Evolutionary conservation across 495 filamentous ascomycete species (phyloP).

Genomic region (Penicillium salamii): DNA sequence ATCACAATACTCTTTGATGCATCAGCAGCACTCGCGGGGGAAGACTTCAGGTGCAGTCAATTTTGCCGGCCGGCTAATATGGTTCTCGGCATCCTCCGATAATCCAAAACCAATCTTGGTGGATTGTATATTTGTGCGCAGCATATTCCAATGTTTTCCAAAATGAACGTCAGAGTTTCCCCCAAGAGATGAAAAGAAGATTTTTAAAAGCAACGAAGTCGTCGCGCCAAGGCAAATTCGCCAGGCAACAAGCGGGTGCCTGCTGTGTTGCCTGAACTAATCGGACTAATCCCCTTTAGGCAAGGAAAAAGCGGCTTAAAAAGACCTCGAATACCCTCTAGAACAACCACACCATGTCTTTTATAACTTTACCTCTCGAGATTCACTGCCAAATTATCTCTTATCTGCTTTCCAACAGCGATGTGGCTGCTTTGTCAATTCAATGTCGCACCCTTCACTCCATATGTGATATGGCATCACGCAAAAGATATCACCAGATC

Average conservation of each 20-base stretch:
- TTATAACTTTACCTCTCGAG: conserved; percentile 26
- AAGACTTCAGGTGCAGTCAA: too few species aligned
- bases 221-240: conserved; percentile 11
- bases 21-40: too few species aligned
- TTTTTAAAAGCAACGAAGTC: too few species aligned
- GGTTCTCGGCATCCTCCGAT: too few species aligned
- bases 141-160: too few species aligned
- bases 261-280: too few species aligned
- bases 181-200: too few species aligned
- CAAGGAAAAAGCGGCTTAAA: not conserved
- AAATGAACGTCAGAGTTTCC: too few species aligned
- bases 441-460: conserved; percentile 17
- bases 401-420: conserved; percentile 14
- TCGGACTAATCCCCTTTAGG: not conserved
- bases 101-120: too few species aligned
- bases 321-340: not conserved
- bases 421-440: conserved; percentile 25
- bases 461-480: conserved; percentile 23
- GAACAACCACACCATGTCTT: not conserved
- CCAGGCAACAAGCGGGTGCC: not conserved
- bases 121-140: too few species aligned
- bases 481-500: conserved; percentile 15
- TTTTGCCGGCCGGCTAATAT: too few species aligned
- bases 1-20: too few species aligned
- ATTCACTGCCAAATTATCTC: conserved; percentile 12